A percentile compares a stretch with the other conserved stretches of the same genome.
Conservation (phyloP, 1,284 basidiomycete genomes). For the Gastroboletus turbinatus region DNA sequence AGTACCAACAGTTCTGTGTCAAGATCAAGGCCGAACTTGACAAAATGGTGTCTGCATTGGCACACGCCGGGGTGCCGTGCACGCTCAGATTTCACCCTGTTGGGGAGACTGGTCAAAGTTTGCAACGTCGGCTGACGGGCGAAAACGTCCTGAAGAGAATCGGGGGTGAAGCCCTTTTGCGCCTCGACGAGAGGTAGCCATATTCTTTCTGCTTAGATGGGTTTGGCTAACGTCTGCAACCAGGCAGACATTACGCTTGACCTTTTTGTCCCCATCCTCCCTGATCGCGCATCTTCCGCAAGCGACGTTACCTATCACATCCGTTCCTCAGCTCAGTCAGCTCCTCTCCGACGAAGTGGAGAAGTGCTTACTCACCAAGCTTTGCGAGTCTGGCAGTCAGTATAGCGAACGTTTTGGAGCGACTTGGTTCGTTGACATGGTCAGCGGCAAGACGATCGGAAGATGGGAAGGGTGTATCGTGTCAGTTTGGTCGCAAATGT, state of each 20-base stretch:
- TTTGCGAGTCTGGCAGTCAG: conserved; percentile 64
- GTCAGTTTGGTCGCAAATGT: conserved; percentile 45
- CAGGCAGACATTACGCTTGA: conserved; percentile 72
- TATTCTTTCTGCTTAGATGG: not conserved
- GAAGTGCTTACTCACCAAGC: conserved; percentile 58
- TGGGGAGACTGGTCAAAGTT: conserved; percentile 61
- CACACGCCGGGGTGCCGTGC: conserved; percentile 54
- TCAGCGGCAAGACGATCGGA: conserved; percentile 64
- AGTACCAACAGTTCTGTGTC: conserved; percentile 72
- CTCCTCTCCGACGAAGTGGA: conserved; percentile 75
- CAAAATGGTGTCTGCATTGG: conserved; percentile 48
- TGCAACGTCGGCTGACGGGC: conserved; percentile 36
- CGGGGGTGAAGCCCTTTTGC: conserved; percentile 67
- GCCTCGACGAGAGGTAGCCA: conserved; percentile 61
- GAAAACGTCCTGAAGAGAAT: conserved; percentile 39
- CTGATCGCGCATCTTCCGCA: conserved; percentile 72
- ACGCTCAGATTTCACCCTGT: conserved; percentile 60
- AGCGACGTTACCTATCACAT: conserved; percentile 67
- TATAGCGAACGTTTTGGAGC: conserved; percentile 55
- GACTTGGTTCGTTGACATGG: conserved; percentile 74
- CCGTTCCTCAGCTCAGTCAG: conserved; percentile 71
- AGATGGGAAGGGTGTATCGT: conserved; percentile 76
- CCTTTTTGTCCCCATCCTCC: conserved; percentile 68
- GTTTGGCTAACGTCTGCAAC: conserved; percentile 1
- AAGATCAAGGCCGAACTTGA: conserved; percentile 58